Percentiles rank a stretch among this genome's conserved stretches.
phyloP scores from a whole-genome alignment of 192 early-diverging fungal species.

The Dissophora ornata region DNA sequence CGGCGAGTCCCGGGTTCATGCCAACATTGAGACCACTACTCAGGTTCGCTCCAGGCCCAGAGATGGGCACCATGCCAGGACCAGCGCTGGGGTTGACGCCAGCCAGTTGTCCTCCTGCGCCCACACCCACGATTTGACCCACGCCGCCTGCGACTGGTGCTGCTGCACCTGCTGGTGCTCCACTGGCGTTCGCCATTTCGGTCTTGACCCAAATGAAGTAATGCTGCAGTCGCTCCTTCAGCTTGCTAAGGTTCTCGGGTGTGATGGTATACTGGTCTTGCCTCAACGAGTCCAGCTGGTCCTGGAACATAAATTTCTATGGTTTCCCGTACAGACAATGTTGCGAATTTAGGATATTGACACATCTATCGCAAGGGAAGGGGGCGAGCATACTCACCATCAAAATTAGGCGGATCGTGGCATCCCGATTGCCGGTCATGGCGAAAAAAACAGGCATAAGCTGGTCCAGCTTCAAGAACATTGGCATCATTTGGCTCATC shows the following conservation, averaged over 20 bases:
- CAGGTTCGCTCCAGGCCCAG: not conserved
- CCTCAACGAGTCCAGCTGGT: slow-evolving; percentile 56
- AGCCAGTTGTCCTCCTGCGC: not conserved
- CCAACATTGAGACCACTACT: slow-evolving; percentile 13
- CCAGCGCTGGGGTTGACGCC: not conserved
- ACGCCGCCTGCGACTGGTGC: not conserved
- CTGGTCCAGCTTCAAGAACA: slow-evolving; percentile 60
- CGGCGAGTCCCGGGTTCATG: not conserved
- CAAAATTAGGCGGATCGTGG: slow-evolving; percentile 59
- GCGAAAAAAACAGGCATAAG: slow-evolving; percentile 62
- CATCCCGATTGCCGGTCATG: slow-evolving; percentile 57
- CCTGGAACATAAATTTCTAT: slow-evolving; percentile 65
- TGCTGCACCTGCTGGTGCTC: not conserved
- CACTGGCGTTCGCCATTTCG: slow-evolving; percentile 10
- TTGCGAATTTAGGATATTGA: not conserved
- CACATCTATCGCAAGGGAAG: not conserved
- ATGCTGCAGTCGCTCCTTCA: slow-evolving; percentile 59
- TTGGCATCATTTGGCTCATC: slow-evolving; percentile 51
- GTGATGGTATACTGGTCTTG: slow-evolving; percentile 62
- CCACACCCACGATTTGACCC: not conserved
- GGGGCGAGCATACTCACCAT: too few relatives aligned
- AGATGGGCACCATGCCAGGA: not conserved
- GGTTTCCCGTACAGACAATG: not conserved
- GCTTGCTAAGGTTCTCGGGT: slow-evolving; percentile 55
- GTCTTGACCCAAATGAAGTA: slow-evolving; percentile 62